phyloP scores from a whole-genome alignment of 306 rosid genomes.

The Herpetospermum pedunculosum region DNA sequence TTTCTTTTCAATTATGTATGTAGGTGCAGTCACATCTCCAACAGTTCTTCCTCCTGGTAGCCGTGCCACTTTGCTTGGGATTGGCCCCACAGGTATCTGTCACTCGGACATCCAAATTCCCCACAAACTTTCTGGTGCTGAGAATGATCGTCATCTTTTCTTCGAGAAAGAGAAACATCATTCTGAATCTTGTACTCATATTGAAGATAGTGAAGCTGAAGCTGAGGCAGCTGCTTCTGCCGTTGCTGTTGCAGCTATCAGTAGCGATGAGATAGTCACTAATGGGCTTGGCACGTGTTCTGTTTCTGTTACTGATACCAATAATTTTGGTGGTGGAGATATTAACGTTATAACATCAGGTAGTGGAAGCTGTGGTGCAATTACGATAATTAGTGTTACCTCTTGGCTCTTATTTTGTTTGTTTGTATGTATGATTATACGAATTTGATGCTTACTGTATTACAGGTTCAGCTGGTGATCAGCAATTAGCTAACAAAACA shows the following conservation, averaged over 20 bases:
- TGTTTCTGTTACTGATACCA: slow-evolving; percentile 46
- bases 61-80: slow-evolving; percentile 47
- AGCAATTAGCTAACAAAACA: slow-evolving; percentile 48
- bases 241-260: slow-evolving; percentile 91
- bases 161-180: slow-evolving; percentile 61
- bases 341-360: slow-evolving; percentile 56
- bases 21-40: slow-evolving; percentile 97
- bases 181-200: slow-evolving; percentile 38
- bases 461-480: slow-evolving; percentile 52
- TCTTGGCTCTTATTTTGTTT: not conserved
- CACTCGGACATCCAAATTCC: slow-evolving; percentile 54
- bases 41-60: slow-evolving; percentile 61
- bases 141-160: slow-evolving; percentile 52
- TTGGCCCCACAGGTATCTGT: slow-evolving; percentile 53
- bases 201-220: slow-evolving; percentile 81
- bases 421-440: not conserved
- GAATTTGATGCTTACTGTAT: not conserved
- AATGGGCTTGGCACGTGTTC: slow-evolving; percentile 49
- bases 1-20: slow-evolving; percentile 8
- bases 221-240: slow-evolving; percentile 99
- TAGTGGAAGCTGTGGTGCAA: slow-evolving; percentile 6
- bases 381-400: not conserved
- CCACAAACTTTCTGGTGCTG: slow-evolving; percentile 46
- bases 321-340: slow-evolving; percentile 39
- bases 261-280: slow-evolving; percentile 70